phyloP scores from a whole-genome alignment of 1,139 yeast species.

The Yamadazyma atmosphaerica region DNA sequence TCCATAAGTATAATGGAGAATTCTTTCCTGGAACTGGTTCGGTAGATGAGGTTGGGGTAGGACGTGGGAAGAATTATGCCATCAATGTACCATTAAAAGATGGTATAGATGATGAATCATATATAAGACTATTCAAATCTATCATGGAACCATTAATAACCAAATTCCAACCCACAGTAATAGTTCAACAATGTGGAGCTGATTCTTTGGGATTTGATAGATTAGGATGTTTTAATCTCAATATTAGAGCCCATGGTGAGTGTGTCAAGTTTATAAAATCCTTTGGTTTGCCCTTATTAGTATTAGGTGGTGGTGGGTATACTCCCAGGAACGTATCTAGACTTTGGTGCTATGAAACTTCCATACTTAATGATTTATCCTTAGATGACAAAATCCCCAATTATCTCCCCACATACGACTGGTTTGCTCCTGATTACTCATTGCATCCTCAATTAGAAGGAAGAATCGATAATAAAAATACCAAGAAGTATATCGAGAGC shows the following conservation, averaged over 20 bases:
- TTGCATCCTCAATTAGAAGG: conserved; percentile 91
- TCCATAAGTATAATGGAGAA: conserved; percentile 94
- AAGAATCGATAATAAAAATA: conserved; percentile 82
- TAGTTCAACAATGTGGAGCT: conserved; percentile 91
- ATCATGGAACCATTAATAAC: conserved; percentile 84
- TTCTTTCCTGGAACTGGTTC: conserved; percentile 97
- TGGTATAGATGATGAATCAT: conserved; percentile 89
- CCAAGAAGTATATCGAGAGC: conserved; percentile 80
- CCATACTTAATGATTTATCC: conserved; percentile 77
- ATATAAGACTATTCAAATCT: conserved; percentile 70
- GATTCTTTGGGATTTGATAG: conserved; percentile 92
- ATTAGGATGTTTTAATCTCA: conserved; percentile 86
- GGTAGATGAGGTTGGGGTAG: conserved; percentile 83
- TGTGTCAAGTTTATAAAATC: conserved; percentile 89
- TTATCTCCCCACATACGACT: conserved; percentile 75
- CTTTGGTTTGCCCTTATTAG: conserved; percentile 85
- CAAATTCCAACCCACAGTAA: conserved; percentile 80
- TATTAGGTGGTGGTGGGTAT: conserved; percentile 97
- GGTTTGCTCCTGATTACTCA: conserved; percentile 91
- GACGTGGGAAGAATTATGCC: conserved; percentile 84
- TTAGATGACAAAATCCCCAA: conserved; percentile 77
- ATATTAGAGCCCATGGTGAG: conserved; percentile 93
- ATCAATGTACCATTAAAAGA: conserved; percentile 89
- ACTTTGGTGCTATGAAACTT: conserved; percentile 94
- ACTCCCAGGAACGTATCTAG: conserved; percentile 95